Conservation (phyloP, 306 rosid species). For the Geum urbanum region DNA sequence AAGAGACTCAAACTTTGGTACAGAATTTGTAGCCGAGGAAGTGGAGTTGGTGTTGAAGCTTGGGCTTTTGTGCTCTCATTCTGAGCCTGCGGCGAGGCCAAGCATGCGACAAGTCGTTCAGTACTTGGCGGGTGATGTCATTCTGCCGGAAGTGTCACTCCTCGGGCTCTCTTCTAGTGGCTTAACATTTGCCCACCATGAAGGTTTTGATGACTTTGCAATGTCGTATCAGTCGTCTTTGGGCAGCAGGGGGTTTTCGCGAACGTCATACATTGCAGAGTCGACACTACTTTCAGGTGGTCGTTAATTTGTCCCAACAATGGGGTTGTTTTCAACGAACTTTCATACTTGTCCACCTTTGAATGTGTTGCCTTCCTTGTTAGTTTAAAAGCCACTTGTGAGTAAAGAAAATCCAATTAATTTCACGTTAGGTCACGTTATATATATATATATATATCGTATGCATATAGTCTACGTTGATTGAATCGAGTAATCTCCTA, state of each 20-base stretch:
- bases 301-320: conserved; percentile 24
- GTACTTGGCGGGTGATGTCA: conserved; percentile 39
- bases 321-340: neutral
- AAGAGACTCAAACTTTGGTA: conserved; percentile 43
- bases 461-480: no score
- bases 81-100: conserved; percentile 45
- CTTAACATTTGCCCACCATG: neutral
- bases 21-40: conserved; percentile 32
- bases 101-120: conserved; percentile 52
- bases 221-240: neutral
- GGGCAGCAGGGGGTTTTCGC: neutral
- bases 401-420: no score
- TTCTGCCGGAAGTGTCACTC: conserved; percentile 26
- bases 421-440: no score
- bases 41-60: conserved; percentile 52
- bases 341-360: no score
- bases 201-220: neutral
- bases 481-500: no score
- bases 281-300: conserved; percentile 44
- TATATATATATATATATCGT: no score
- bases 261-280: conserved; percentile 23
- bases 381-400: no score
- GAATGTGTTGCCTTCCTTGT: no score
- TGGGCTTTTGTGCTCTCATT: conserved; percentile 53
- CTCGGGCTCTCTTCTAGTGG: neutral